Evolutionary conservation across 208 protist genomes (phyloP).

Genomic region (Leishmania lainsoni): DNA sequence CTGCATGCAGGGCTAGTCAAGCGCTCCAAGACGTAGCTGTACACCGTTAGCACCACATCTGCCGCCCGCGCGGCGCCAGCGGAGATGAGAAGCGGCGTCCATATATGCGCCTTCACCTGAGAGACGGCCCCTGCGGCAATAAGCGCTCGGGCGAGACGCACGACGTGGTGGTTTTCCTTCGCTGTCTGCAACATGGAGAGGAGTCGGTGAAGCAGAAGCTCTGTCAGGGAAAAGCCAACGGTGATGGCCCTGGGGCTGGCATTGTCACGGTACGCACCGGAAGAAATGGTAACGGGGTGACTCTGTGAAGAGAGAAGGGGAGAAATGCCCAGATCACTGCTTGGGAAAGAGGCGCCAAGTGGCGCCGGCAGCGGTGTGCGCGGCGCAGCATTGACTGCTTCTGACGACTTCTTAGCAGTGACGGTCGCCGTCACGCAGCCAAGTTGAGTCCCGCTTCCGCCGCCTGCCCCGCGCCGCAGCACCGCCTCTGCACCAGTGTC

Average conservation of each 20-base stretch:
- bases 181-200: constrained; percentile 59
- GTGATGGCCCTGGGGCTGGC: neutral
- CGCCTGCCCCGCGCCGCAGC: neutral
- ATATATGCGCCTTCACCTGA: constrained; percentile 46
- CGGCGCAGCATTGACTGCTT: neutral
- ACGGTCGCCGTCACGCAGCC: neutral
- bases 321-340: neutral
- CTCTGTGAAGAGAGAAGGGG: neutral
- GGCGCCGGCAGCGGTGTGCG: neutral
- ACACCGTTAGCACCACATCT: constrained; percentile 64
- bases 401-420: neutral
- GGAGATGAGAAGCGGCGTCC: constrained; percentile 74
- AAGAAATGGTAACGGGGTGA: neutral
- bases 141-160: constrained; percentile 48
- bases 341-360: neutral
- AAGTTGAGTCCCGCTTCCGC: neutral
- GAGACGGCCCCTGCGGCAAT: constrained; percentile 31
- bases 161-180: constrained; percentile 52
- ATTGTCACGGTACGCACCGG: neutral
- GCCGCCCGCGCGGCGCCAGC: constrained; percentile 54
- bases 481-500: constrained; percentile 11
- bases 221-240: constrained; percentile 9
- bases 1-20: constrained; percentile 11
- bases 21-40: constrained; percentile 31
- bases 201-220: constrained; percentile 40